These are phyloP conservation scores for Hysterangium stoloniferum DNA, from an alignment of 768 basidiomycete genomes.

Conservation along the genomic window DNA sequence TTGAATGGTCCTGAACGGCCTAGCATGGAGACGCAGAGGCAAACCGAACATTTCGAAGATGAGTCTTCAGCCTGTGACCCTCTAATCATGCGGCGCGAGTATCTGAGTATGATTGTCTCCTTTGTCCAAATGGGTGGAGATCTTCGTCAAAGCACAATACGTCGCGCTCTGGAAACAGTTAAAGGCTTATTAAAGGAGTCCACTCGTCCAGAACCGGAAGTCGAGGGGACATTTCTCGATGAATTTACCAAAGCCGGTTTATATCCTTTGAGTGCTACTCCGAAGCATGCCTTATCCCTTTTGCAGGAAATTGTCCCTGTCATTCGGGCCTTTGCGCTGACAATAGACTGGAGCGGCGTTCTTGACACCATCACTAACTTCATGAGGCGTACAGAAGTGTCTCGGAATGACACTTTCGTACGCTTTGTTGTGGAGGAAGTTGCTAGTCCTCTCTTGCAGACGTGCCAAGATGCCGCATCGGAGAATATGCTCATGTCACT, in stretches of 20 bases:
- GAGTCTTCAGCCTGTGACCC: slow-evolving; percentile 47
- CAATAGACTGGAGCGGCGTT: slow-evolving; percentile 51
- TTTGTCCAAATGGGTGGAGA: slow-evolving; percentile 18
- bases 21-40: slow-evolving; percentile 24
- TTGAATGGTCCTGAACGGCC: slow-evolving; percentile 16
- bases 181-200: slow-evolving; percentile 50
- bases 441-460: slow-evolving; percentile 32
- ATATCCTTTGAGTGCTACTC: slow-evolving; percentile 31
- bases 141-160: slow-evolving; percentile 11
- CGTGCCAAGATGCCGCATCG: slow-evolving; percentile 38
- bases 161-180: slow-evolving; percentile 40
- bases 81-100: slow-evolving; percentile 55
- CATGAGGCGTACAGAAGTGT: slow-evolving; percentile 36
- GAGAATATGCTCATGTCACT: slow-evolving; percentile 34
- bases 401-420: slow-evolving; percentile 45
- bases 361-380: slow-evolving; percentile 45
- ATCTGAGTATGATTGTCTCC: slow-evolving; percentile 30
- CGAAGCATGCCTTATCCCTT: slow-evolving; percentile 44
- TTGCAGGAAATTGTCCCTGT: slow-evolving; percentile 51
- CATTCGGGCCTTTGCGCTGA: slow-evolving; percentile 39
- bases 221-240: slow-evolving; percentile 44
- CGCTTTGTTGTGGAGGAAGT: slow-evolving; percentile 27
- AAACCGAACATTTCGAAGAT: slow-evolving; percentile 32
- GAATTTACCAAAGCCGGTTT: slow-evolving; percentile 45
- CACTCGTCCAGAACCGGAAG: slow-evolving; percentile 28